A percentile compares a stretch with the other conserved stretches of the same genome.
Evolutionary conservation across 164 flowering plant genomes (phyloP).

Genomic region (Liquidambar formosana): DNA sequence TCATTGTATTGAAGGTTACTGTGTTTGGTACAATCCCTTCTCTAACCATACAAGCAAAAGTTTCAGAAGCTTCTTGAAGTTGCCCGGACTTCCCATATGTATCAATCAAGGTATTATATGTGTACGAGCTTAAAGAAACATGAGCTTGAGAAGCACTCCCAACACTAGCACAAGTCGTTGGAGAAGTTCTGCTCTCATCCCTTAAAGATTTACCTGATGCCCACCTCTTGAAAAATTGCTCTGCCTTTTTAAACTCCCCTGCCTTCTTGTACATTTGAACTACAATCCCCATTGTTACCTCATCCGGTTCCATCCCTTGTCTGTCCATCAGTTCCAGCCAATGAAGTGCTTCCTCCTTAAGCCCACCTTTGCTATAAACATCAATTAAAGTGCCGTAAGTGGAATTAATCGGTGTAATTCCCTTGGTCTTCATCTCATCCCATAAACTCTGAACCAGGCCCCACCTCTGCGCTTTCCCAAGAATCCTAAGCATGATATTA

Average conservation of each 20-base stretch:
- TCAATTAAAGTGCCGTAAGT: conserved; percentile 92
- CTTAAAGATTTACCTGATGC: conserved; percentile 34
- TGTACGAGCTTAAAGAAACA: conserved; percentile 50
- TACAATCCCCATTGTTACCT: conserved; percentile 84
- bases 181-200: conserved; percentile 7
- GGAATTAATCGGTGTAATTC: conserved; percentile 62
- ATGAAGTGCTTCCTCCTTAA: conserved; percentile 54
- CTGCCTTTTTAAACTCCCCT: conserved; percentile 75
- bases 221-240: conserved; percentile 79
- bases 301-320: conserved; percentile 82
- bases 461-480: conserved; percentile 79
- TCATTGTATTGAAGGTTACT: conserved; percentile 92
- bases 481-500: conserved; percentile 78
- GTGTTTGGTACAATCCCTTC: conserved; percentile 74
- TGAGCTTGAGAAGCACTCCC: conserved; percentile 14
- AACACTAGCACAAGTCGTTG: conserved; percentile 1
- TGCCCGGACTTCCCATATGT: conserved; percentile 92
- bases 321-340: conserved; percentile 76
- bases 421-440: conserved; percentile 61
- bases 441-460: conserved; percentile 51
- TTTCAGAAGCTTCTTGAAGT: conserved; percentile 66
- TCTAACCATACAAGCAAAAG: conserved; percentile 63
- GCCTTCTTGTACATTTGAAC: conserved; percentile 78
- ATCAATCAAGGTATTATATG: conserved; percentile 83
- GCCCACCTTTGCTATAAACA: conserved; percentile 88